These are phyloP conservation scores for Nicotiana otophora DNA, from an alignment of 257 asterid genomes.

Conservation along the genomic window DNA sequence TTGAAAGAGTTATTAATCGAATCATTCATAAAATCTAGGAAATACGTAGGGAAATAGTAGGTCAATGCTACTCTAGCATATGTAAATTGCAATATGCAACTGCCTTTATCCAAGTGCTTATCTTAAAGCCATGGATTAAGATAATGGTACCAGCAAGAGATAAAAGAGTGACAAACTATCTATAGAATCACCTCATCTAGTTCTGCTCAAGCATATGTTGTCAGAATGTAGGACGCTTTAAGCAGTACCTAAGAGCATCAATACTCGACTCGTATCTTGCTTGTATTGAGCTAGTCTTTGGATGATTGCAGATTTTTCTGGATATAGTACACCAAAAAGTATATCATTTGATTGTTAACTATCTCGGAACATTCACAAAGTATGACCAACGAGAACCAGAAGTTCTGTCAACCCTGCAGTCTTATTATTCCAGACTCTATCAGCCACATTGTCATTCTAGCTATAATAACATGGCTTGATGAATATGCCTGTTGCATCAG, in stretches of 20 bases:
- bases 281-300: neutral
- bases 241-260: too few relatives aligned
- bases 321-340: neutral
- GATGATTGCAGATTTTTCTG: neutral
- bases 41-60: too few relatives aligned
- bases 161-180: neutral
- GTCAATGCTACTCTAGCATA: too few relatives aligned
- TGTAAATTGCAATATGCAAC: too few relatives aligned
- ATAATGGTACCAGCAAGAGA: neutral
- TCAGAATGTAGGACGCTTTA: too few relatives aligned
- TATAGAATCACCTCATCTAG: neutral
- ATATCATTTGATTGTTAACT: neutral
- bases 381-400: neutral
- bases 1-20: too few relatives aligned
- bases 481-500: neutral
- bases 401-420: neutral
- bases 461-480: neutral
- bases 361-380: neutral
- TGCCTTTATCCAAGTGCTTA: neutral
- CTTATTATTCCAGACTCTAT: neutral
- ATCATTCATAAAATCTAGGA: too few relatives aligned
- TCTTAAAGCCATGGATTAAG: neutral
- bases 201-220: neutral
- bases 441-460: neutral
- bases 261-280: neutral